A percentile compares a stretch with the other conserved stretches of the same genome.
These are phyloP conservation scores for Trichoderma polysporum DNA, from an alignment of 2,329 filamentous ascomycete species.

Conservation along the genomic window DNA sequence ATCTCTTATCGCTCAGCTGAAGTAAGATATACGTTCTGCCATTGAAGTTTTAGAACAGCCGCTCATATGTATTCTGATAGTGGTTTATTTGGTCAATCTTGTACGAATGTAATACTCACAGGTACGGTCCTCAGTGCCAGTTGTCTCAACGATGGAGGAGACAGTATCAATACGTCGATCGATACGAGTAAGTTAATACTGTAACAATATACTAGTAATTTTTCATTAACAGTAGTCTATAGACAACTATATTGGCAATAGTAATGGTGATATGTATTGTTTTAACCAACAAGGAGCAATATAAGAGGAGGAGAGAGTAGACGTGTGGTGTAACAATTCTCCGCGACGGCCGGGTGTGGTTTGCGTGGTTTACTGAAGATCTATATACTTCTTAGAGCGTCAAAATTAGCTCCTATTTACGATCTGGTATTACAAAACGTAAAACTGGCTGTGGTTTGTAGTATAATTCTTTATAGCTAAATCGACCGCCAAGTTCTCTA, in stretches of 20 bases:
- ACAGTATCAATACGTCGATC: neutral
- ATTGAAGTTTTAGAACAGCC: neutral
- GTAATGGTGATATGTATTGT: neutral
- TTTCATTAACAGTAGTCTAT: neutral
- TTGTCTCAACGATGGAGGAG: neutral
- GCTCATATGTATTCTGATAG: neutral
- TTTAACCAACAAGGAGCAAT: neutral
- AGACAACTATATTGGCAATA: neutral
- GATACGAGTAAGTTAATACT: neutral
- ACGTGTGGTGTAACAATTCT: too few species aligned
- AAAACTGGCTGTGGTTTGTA: too few species aligned
- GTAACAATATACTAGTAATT: neutral
- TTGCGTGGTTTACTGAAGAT: too few species aligned
- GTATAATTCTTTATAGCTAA: too few species aligned
- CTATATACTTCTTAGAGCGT: too few species aligned
- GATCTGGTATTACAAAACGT: too few species aligned
- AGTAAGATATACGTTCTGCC: neutral
- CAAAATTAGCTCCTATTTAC: too few species aligned
- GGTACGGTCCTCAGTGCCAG: neutral
- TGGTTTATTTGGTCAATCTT: neutral
- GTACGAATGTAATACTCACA: neutral
- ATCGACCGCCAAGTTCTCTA: too few species aligned
- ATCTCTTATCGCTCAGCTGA: neutral
- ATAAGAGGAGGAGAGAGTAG: neutral
- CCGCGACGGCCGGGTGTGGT: too few species aligned